Evolutionary conservation across 2,329 filamentous ascomycete genomes (phyloP), one percentile per base, ranked within the genome.

Genomic region (Colletotrichum cereale): DNA sequence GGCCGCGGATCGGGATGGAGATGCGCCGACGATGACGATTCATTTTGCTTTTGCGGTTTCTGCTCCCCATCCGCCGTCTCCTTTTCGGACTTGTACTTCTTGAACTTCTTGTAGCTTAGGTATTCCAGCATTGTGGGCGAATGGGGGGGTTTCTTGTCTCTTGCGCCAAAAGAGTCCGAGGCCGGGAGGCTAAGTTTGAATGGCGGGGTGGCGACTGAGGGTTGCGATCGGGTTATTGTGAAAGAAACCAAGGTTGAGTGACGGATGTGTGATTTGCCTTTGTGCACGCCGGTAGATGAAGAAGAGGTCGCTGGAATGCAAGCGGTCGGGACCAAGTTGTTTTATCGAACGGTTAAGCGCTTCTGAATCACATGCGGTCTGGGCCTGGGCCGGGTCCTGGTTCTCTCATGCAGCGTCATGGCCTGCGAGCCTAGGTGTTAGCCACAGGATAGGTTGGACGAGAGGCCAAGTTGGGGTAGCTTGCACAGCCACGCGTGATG

Each of bases 51-150:
- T 12, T 68, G 26, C 67, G 63, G 44, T 67, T 73, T 11, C 47
- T 75, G 55, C 16, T 75, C 75, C 16, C 75, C 74, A 50, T 74
- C 74, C 12, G 71, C 73, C 10, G 78, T 73, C 21, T 80, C 80
- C 71, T 89, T 87, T 70, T 89, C 84, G 2, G 82, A 85, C 75
- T 84, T 85, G 78, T 87, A 81, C 80, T 91, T 89, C 82, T 90
- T 91, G 77, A 86, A 82, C 79, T 90, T 91, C 78, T 88, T 91
- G 82, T 86, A 88, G 44, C 84, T 82, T 74, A 91, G 87, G 79
- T 89, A 91, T 79, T 91, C 89, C 73, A 91, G 77, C 90, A 92
- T 92, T 53, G 29, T 64, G 58, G 56, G 34, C 34, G 48, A 47
- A 7, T 10, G 26, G 14, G 29, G n/a, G 26, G 14, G 29, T 21